These are phyloP conservation scores for Diddensiella transvaalensis DNA, from an alignment of 805 yeast genomes.

Conservation along the genomic window DNA sequence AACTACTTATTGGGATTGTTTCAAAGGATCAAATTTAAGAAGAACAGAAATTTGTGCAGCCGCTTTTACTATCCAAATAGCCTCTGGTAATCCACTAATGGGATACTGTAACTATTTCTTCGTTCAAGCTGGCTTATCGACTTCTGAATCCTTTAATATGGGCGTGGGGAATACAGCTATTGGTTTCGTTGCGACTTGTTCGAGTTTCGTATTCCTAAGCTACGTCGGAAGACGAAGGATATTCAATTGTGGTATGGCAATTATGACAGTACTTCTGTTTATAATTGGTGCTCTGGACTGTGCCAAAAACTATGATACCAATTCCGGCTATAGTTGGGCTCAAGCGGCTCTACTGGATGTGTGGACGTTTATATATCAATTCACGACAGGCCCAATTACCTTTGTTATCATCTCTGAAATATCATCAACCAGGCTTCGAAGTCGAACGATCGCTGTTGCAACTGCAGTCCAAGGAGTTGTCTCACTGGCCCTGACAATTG, in stretches of 20 bases:
- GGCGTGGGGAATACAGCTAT: slow-evolving; percentile 43
- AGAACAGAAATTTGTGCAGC: slow-evolving; percentile 50
- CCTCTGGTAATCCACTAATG: slow-evolving; percentile 22
- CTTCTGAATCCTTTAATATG: slow-evolving; percentile 38
- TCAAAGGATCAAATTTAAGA: slow-evolving; percentile 45
- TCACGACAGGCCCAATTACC: slow-evolving; percentile 44
- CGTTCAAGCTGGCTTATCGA: slow-evolving; percentile 39
- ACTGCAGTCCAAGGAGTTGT: slow-evolving; percentile 32
- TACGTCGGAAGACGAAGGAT: slow-evolving; percentile 24
- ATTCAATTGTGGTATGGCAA: slow-evolving; percentile 34
- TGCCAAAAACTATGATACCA: slow-evolving; percentile 11
- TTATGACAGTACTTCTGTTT: slow-evolving; percentile 38
- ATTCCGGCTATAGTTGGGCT: slow-evolving; percentile 27
- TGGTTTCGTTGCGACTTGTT: slow-evolving; percentile 42
- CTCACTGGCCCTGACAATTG: slow-evolving; percentile 22
- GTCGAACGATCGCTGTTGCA: slow-evolving; percentile 36
- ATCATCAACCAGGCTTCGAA: slow-evolving; percentile 39
- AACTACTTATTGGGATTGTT: slow-evolving; percentile 39
- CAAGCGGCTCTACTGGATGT: slow-evolving; percentile 45
- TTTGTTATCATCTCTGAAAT: slow-evolving; percentile 42
- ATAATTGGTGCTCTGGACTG: slow-evolving; percentile 37
- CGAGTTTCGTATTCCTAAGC: slow-evolving; percentile 17
- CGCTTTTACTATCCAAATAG: slow-evolving; percentile 21
- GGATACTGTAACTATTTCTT: slow-evolving; percentile 46
- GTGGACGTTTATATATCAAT: slow-evolving; percentile 45